Conservation (phyloP, 345 rosid genomes). For the Clarkia xantiana region DNA sequence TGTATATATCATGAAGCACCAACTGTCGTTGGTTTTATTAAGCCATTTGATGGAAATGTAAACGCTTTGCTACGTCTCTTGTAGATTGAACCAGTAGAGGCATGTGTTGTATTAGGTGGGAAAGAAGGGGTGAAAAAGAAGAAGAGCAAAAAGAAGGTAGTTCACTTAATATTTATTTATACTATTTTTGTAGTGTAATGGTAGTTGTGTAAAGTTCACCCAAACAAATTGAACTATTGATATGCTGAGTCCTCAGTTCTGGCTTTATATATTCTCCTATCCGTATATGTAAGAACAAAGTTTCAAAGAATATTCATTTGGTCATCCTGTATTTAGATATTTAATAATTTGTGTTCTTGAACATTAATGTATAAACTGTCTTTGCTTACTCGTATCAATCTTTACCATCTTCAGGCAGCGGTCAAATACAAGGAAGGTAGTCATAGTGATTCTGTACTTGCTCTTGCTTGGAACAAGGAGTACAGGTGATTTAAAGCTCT, state of each 20-base stretch:
- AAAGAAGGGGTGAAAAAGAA: conserved; percentile 29
- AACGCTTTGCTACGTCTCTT: conserved; percentile 10
- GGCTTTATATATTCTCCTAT: no score
- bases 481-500: conserved; percentile 38
- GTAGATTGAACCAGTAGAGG: conserved; percentile 78
- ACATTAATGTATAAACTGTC: not conserved
- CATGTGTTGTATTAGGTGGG: conserved; percentile 66
- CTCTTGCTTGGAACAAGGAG: conserved; percentile 97
- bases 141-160: conserved; percentile 42
- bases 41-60: conserved; percentile 5
- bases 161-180: not conserved
- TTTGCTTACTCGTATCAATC: not conserved
- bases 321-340: no score
- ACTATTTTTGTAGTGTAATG: no score
- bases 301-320: no score
- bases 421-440: conserved; percentile 68
- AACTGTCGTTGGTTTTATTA: not conserved
- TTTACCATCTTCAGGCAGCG: conserved; percentile 14
- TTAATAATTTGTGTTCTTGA: no score
- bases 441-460: conserved; percentile 79
- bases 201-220: no score
- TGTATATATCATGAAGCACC: conserved; percentile 14
- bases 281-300: no score
- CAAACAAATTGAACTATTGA: no score
- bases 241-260: no score